Evolutionary conservation across 345 rosid species (phyloP), one percentile per base, ranked within the genome.

Genomic region (Populus nigra): DNA sequence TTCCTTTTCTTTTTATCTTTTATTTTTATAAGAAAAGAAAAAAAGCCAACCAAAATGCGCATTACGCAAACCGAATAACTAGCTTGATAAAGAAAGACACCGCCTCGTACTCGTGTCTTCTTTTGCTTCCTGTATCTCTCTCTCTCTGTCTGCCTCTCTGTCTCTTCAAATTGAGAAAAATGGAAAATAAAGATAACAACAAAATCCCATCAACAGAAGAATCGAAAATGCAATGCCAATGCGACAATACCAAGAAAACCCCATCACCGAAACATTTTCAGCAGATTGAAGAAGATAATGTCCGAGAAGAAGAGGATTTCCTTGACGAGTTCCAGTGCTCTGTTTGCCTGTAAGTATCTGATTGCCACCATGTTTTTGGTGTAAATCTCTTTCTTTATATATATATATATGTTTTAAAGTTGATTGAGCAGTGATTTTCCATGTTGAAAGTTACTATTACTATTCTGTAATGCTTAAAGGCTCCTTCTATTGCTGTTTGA

Each of bases 281-380:
- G 16, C n/a, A 47, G 17, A 22, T 18, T 16, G 55, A 63, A 27
- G 77, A 66, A 27, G 17, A 13, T 1, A 15, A 33, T 13, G 43
- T 8, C 8, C 41, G 69, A 57, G 68, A 69, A 31, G 79, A 77
- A 10, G 75, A 55, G 73, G 33, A 61, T 25, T 41, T 77, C 69
- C 36, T 0, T 27, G 33, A 62, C 1, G 33, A 70, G 10, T 77
- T 77, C 38, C 55, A 71, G 33, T 71, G 76, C 20, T 62, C 76
- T 29, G 33, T 71, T 61, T 71, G 80, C 70, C 70, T 77, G 80
- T 65, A 61, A 61, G 29, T 71, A 68, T 43, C 43, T 39, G 4
- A 29, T 10, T 47, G 33, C 55, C 53, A 4, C 15, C 53, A 20
- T 4, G 6, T 31, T 22, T 20, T 17, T 33, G 33, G 33, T 33